phyloP scores from a whole-genome alignment of 2,329 filamentous ascomycete species.

The Bipolaris zeicola region DNA sequence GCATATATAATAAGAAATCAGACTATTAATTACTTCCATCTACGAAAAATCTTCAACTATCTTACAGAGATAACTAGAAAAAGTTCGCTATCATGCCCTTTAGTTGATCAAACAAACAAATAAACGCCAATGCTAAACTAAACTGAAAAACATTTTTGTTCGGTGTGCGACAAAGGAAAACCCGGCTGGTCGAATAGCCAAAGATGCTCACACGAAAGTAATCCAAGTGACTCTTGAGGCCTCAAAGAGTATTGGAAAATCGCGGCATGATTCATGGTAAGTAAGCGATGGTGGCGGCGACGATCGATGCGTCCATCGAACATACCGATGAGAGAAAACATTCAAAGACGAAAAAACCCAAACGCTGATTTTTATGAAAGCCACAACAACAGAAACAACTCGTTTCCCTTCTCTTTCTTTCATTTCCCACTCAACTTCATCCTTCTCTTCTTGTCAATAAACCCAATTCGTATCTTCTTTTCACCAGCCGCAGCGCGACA shows the following conservation, averaged over 20 bases:
- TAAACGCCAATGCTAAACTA: constrained; percentile 10
- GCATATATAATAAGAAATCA: neutral
- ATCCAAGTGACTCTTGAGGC: constrained; percentile 1
- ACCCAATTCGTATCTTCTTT: neutral
- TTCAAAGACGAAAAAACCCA: neutral
- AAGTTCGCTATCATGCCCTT: neutral
- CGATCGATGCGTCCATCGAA: constrained; percentile 5
- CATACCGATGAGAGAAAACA: constrained; percentile 4
- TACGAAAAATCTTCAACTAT: neutral
- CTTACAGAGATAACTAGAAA: constrained; percentile 9
- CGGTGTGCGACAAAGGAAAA: constrained; percentile 26
- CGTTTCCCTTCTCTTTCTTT: neutral
- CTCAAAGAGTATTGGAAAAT: constrained; percentile 7
- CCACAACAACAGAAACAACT: neutral
- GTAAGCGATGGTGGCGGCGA: neutral
- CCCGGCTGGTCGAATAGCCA: constrained; percentile 27
- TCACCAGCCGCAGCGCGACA: neutral
- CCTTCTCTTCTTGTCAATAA: neutral
- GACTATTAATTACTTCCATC: constrained; percentile 1
- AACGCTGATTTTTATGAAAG: constrained; percentile 13
- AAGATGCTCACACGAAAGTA: constrained; percentile 18
- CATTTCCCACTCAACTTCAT: neutral
- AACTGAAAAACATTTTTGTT: neutral
- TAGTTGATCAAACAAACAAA: neutral
- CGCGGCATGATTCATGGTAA: constrained; percentile 12